phyloP scores from a whole-genome alignment of 768 basidiomycete genomes.

The Crepidotus variabilis region DNA sequence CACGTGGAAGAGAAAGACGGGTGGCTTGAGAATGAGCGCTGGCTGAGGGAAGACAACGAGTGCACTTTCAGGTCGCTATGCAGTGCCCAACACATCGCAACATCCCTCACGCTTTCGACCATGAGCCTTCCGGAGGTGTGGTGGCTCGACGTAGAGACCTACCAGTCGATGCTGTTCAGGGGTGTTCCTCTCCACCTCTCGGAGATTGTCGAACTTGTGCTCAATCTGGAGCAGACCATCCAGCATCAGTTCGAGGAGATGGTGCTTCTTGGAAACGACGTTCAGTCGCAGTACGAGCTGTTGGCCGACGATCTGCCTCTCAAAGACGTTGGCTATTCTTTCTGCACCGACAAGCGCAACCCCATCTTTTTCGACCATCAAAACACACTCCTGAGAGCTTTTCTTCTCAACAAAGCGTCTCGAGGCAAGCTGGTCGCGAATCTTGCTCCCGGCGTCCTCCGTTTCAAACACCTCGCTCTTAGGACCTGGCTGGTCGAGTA shows the following conservation, averaged over 20 bases:
- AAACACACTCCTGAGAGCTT: neutral
- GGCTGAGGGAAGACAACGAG: constrained; percentile 12
- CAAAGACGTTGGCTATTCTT: constrained; percentile 15
- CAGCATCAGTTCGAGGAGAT: constrained; percentile 15
- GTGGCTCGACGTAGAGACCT: constrained; percentile 16
- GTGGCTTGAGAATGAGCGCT: neutral
- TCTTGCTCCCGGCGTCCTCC: neutral
- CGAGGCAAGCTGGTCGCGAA: too few species aligned
- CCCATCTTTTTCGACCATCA: neutral
- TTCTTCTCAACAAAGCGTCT: too few species aligned
- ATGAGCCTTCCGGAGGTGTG: constrained; percentile 11
- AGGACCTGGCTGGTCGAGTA: constrained; percentile 3
- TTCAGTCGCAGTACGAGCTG: constrained; percentile 9
- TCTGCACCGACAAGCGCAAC: constrained; percentile 14
- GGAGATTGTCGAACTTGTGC: constrained; percentile 7
- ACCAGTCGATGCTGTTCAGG: constrained; percentile 10
- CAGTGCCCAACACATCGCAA: constrained; percentile 16
- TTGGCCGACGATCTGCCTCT: constrained; percentile 16
- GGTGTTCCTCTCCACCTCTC: constrained; percentile 11
- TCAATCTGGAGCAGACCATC: constrained; percentile 6
- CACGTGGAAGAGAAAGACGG: neutral
- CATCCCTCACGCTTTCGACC: constrained; percentile 8
- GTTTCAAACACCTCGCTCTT: neutral
- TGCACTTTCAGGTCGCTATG: constrained; percentile 15
- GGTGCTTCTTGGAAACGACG: constrained; percentile 8